Evolutionary conservation across 805 yeast genomes (phyloP).

Genomic region (Aciculoconidium aculeatum): DNA sequence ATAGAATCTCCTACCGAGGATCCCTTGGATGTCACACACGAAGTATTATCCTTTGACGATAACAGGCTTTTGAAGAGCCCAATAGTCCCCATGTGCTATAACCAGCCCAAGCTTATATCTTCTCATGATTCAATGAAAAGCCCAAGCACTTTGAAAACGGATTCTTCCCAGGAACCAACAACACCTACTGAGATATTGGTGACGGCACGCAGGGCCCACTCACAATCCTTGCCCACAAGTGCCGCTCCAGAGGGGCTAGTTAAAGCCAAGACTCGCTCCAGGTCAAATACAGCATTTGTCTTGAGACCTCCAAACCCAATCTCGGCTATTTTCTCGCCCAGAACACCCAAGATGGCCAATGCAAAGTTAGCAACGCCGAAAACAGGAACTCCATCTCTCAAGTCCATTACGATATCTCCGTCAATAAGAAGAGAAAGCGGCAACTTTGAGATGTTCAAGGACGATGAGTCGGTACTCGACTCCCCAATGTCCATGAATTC

Average conservation of each 20-base stretch:
- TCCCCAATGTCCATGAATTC: slow-evolving; percentile 16
- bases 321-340: no score
- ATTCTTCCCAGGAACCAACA: no score
- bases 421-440: slow-evolving; percentile 18
- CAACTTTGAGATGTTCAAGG: no score
- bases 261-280: slow-evolving; percentile 12
- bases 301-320: slow-evolving; percentile 13
- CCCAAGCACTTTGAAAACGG: no score
- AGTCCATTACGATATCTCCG: slow-evolving; percentile 35
- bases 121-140: no score
- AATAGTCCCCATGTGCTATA: slow-evolving; percentile 23
- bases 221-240: slow-evolving; percentile 25
- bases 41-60: no score
- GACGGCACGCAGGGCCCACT: slow-evolving; percentile 21
- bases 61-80: slow-evolving; percentile 28
- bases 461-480: slow-evolving; percentile 1
- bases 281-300: slow-evolving; percentile 19
- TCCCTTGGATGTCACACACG: slow-evolving; percentile 8
- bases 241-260: slow-evolving; percentile 5
- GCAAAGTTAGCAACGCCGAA: no score
- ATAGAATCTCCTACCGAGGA: no score
- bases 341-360: no score
- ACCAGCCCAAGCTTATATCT: no score
- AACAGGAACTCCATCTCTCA: slow-evolving; percentile 29
- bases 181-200: no score